These are phyloP conservation scores for Apostasia shenzhenica DNA, from an alignment of 106 monocot genomes.

Conservation along the genomic window DNA sequence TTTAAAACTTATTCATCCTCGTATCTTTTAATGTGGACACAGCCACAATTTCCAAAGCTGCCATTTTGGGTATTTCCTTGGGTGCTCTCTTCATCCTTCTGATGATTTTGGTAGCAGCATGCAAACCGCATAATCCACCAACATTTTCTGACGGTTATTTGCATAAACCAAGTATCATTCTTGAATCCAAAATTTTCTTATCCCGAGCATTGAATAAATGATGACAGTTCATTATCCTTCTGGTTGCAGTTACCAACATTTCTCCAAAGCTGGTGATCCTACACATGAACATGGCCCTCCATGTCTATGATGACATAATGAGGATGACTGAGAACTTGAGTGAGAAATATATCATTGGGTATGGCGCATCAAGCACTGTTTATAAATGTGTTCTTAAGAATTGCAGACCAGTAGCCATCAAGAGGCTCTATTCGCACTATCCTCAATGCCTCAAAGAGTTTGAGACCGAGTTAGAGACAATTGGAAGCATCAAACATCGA, in stretches of 20 bases:
- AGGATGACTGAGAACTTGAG: slow-evolving; percentile 94
- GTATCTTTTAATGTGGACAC: neutral
- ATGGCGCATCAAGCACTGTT: slow-evolving; percentile 92
- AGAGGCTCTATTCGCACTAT: slow-evolving; percentile 73
- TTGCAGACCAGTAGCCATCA: slow-evolving; percentile 91
- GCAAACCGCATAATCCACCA: slow-evolving; percentile 55
- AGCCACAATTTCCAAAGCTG: slow-evolving; percentile 67
- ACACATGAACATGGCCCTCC: slow-evolving; percentile 98
- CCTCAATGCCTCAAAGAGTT: slow-evolving; percentile 84
- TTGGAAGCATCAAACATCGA: slow-evolving; percentile 94
- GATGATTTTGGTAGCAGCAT: slow-evolving; percentile 65
- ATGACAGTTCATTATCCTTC: neutral
- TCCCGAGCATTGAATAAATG: neutral
- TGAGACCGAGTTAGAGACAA: slow-evolving; percentile 86
- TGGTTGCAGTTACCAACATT: slow-evolving; percentile 33
- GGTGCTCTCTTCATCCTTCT: slow-evolving; percentile 72
- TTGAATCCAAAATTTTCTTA: too few species aligned
- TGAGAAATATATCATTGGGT: slow-evolving; percentile 93
- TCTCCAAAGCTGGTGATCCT: slow-evolving; percentile 87
- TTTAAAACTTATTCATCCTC: too few species aligned
- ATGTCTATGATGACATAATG: slow-evolving; percentile 98
- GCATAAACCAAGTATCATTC: slow-evolving; percentile 57
- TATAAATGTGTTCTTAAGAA: slow-evolving; percentile 95
- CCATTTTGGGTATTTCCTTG: slow-evolving; percentile 75
- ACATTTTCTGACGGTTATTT: slow-evolving; percentile 36